A percentile compares a stretch with the other conserved stretches of the same genome.
phyloP scores from a whole-genome alignment of 2,329 filamentous ascomycete species.

The Aspergillus fischeri region DNA sequence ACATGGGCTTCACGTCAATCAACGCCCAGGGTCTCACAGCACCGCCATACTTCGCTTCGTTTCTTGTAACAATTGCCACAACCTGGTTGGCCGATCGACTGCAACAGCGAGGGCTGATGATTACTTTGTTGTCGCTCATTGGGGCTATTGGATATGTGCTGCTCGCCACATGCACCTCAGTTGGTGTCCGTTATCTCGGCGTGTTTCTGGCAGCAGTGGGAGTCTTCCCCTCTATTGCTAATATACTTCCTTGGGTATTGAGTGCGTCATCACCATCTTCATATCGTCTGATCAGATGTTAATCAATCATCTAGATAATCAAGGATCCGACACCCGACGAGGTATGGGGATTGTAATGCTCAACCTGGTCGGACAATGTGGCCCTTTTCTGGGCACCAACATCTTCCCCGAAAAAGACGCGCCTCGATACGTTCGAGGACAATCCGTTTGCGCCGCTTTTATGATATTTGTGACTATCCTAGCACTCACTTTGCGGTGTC shows the following conservation, averaged over 20 bases:
- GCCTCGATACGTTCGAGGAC: constrained; percentile 52
- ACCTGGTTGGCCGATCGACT: constrained; percentile 63
- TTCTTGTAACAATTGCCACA: constrained; percentile 57
- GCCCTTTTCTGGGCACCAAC: constrained; percentile 60
- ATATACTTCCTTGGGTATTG: constrained; percentile 66
- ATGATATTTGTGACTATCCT: constrained; percentile 58
- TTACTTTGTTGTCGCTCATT: constrained; percentile 53
- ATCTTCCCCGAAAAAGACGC: constrained; percentile 53
- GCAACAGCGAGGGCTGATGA: constrained; percentile 60
- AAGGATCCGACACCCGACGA: constrained; percentile 64
- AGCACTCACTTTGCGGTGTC: constrained; percentile 49
- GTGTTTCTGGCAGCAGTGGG: constrained; percentile 56
- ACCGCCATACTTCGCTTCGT: constrained; percentile 66
- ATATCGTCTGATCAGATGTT: background rate
- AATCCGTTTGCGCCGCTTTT: constrained; percentile 58
- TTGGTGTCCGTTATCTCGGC: constrained; percentile 49
- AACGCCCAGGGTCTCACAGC: constrained; percentile 68
- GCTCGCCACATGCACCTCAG: constrained; percentile 53
- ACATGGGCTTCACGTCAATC: constrained; percentile 65
- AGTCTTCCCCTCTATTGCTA: constrained; percentile 65
- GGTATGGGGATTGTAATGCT: constrained; percentile 64
- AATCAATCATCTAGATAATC: constrained; percentile 52
- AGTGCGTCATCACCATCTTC: constrained; percentile 29
- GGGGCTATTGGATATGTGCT: constrained; percentile 63
- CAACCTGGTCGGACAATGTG: constrained; percentile 64